Base-by-base conservation (phyloP, 345 rosid species). In the Dimocarpus longan region DNA sequence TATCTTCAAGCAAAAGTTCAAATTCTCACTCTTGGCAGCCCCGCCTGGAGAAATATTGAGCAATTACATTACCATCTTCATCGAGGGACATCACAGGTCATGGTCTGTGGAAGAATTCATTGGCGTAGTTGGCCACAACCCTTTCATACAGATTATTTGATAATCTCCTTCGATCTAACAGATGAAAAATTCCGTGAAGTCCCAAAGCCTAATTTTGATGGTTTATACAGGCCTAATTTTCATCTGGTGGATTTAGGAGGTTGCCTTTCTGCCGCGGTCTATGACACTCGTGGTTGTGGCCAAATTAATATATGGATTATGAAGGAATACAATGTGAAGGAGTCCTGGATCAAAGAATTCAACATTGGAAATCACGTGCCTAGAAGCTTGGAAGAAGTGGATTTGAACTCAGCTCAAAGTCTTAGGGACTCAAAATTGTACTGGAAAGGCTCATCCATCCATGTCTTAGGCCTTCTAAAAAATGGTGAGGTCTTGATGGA, bases 1-100 rank as follows among this genome's bases (percentile, higher is more conserved):
- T 37, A 59, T 6, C 77, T 66, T 42, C 68, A 77, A 26, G 80
- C 91, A 15, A 82, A 86, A 4, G 86, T 85, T 19, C 87, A 86
- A 57, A 77, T 86, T 42, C 71, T 88, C 4, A 86, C 87, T 0
- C 37, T 86, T 5, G 91, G 76, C 32, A 12, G 42, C 57, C 26
- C 63, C 0, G 40, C 26, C 10, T 88, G 87, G 87, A 85, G 81
- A 73, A 85, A 68, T 48, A 13, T 75, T 10, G 80, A 84, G 5
- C n/a, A 63, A 52, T 1, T 56, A 19, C 15, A 69, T 65, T 42
- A 68, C 70, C 64, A 67, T 37, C 18, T 78, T 22, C 48, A 18
- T 18, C n/a, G 42, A 12, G 32, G 16, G 46, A 78, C 77, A n/a
- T 59, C 84, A 15, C 73, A 68, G 24, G 74, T 70, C 10, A 32